Conservation (phyloP, 1,284 basidiomycete genomes). For the Ganoderma lingzhi region DNA sequence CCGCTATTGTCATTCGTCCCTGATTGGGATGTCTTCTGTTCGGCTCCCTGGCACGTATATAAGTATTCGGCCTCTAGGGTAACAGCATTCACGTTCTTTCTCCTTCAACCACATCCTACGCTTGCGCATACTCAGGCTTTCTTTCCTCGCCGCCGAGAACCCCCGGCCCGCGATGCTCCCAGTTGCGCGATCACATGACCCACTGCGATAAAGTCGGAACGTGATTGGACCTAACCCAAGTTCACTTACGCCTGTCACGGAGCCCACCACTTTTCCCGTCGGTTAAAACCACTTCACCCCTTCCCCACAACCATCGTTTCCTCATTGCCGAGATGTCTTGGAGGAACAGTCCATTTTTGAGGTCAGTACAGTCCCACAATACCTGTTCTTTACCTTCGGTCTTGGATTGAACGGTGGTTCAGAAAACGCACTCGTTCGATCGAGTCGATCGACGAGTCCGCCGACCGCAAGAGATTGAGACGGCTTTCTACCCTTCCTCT, state of each 20-base stretch:
- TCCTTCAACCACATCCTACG: neutral
- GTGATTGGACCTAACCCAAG: constrained; percentile 2
- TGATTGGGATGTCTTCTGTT: neutral
- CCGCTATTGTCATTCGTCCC: neutral
- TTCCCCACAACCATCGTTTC: neutral
- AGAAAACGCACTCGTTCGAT: constrained; percentile 23
- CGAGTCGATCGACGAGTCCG: constrained; percentile 15
- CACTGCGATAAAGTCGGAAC: constrained; percentile 13
- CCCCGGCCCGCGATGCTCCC: neutral
- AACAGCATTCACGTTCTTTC: neutral
- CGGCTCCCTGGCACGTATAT: neutral
- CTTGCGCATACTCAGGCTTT: neutral
- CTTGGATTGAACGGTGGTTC: constrained; percentile 2
- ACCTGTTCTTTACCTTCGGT: neutral
- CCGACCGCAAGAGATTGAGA: constrained; percentile 19
- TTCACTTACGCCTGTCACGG: neutral
- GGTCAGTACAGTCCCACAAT: constrained; percentile 5
- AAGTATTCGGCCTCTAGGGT: neutral
- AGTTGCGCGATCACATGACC: constrained; percentile 28
- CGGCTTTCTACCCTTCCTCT: constrained; percentile 17
- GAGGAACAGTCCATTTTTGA: constrained; percentile 16
- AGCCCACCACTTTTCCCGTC: constrained; percentile 8
- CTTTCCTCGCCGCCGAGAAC: no score
- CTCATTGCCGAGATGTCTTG: constrained; percentile 13
- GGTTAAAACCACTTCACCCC: neutral